phyloP scores from a whole-genome alignment of 1,284 basidiomycete genomes.

The Schizophyllum commune region DNA sequence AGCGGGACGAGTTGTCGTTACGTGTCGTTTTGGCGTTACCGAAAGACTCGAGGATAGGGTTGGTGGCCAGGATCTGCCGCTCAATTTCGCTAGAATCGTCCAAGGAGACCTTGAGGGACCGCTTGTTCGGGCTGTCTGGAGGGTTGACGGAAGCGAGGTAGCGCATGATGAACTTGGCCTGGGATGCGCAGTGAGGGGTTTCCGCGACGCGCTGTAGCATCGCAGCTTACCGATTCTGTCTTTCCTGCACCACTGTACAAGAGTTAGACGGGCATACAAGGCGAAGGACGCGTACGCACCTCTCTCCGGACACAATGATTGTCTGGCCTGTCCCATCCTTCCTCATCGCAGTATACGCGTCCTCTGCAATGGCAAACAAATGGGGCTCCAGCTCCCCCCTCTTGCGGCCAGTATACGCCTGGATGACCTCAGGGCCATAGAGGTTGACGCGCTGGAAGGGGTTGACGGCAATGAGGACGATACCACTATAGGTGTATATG shows the following conservation, averaged over 20 bases:
- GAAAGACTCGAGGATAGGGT: constrained; percentile 98
- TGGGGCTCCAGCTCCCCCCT: constrained; percentile 97
- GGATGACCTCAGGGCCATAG: constrained; percentile 95
- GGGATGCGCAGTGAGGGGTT: constrained; percentile 6
- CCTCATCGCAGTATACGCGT: constrained; percentile 97
- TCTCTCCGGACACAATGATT: constrained; percentile 98
- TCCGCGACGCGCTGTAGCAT: constrained; percentile 1
- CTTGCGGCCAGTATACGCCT: constrained; percentile 89
- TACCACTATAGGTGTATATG: constrained; percentile 99
- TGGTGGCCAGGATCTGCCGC: constrained; percentile 94
- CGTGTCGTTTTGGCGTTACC: constrained; percentile 99
- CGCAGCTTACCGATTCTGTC: constrained; percentile 80
- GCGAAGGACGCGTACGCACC: constrained; percentile 39
- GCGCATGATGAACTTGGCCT: constrained; percentile 99
- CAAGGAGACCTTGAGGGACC: constrained; percentile 61
- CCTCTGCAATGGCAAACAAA: constrained; percentile 98
- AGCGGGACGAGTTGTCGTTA: constrained; percentile 98
- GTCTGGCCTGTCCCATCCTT: constrained; percentile 95
- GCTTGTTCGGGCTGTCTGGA: constrained; percentile 54
- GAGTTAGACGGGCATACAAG: constrained; percentile 15
- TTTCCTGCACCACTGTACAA: constrained; percentile 88
- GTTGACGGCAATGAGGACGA: constrained; percentile 97
- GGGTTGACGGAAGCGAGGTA: constrained; percentile 98
- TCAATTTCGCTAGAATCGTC: constrained; percentile 93
- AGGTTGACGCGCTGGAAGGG: constrained; percentile 92